phyloP scores from a whole-genome alignment of 257 asterid species.

The Paulownia fortunei region DNA sequence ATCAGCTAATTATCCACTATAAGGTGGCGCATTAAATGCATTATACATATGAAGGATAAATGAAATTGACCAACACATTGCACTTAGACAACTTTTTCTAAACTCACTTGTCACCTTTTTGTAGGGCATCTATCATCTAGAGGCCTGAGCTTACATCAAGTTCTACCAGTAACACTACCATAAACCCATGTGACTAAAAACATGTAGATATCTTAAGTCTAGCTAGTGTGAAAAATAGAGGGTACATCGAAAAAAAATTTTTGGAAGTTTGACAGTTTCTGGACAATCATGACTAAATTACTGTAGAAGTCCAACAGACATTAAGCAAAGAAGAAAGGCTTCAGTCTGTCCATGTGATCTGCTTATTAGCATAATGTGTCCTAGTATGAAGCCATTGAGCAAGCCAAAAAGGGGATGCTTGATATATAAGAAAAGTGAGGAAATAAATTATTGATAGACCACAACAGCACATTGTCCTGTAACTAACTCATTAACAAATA shows the following conservation, averaged over 20 bases:
- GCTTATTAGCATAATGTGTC: background rate
- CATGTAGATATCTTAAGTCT: background rate
- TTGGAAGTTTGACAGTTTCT: background rate
- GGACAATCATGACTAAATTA: background rate
- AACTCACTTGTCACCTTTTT: too few relatives aligned
- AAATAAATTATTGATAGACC: background rate
- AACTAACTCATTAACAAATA: conserved; percentile 21
- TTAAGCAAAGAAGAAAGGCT: background rate
- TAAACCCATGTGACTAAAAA: conserved; percentile 13
- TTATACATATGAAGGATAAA: too few relatives aligned
- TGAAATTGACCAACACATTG: too few relatives aligned
- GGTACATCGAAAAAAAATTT: background rate
- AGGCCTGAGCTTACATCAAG: background rate
- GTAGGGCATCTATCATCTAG: too few relatives aligned
- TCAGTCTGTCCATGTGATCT: background rate
- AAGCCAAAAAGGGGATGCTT: conserved; percentile 12
- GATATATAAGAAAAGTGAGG: background rate
- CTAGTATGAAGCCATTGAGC: conserved; percentile 6
- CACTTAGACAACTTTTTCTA: too few relatives aligned
- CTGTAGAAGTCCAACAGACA: background rate
- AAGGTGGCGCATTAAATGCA: too few relatives aligned
- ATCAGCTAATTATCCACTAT: too few relatives aligned
- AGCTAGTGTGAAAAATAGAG: background rate
- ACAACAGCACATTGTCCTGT: conserved; percentile 9
- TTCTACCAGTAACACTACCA: conserved; percentile 1